Evolutionary conservation across 108 stramenopile species (phyloP), one percentile per base, ranked within the genome.

Genomic region (Skeletonema potamos): DNA sequence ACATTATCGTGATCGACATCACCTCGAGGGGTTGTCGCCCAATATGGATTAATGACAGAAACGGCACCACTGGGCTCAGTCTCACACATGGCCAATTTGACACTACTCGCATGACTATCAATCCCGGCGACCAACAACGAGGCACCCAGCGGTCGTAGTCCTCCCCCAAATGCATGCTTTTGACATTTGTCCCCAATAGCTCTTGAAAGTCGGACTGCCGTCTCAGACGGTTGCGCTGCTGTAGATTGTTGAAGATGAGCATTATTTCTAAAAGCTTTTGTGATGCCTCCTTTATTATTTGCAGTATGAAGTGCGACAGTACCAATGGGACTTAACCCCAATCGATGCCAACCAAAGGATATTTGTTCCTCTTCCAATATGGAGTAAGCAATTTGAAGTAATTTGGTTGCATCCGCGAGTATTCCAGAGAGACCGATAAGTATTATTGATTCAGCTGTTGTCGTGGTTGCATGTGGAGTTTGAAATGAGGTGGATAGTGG

Each of bases 101-200:
- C 22, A 17, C 62, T 56, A 15, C 34, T 41, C 13, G 9, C 8
- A 12, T 44, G 33, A 64, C 26, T 12, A 54, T 82, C 84, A 13
- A 78, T 57, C 11, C 83, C 88, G 59, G 82, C 84, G 4, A 89
- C 41, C 26, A 89, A 20, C 32, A 91, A 67, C 9, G 85, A 85
- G 6, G 88, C 77, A 30, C 92, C 92, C 64, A 83, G 85, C 13
- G 91, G 87, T 61, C 90, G 83, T 58, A 92, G 72, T 8, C 93
- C 89, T 17, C 93, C 91, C 17, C 91, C 89, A 78, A 90, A 89
- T 2, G 84, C 73, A 74, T 90, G 84, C 46, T 66, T 74, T 62
- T 94, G 93, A 76, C 89, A 92, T 43, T 84, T 73, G 62, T 86
- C 74, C 1, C 82, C 86, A 18, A 88, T 39, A 24, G 66, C 73